Base-by-base conservation (phyloP, 352 stramenopile genomes). In the Elongisporangium prolatum region DNA sequence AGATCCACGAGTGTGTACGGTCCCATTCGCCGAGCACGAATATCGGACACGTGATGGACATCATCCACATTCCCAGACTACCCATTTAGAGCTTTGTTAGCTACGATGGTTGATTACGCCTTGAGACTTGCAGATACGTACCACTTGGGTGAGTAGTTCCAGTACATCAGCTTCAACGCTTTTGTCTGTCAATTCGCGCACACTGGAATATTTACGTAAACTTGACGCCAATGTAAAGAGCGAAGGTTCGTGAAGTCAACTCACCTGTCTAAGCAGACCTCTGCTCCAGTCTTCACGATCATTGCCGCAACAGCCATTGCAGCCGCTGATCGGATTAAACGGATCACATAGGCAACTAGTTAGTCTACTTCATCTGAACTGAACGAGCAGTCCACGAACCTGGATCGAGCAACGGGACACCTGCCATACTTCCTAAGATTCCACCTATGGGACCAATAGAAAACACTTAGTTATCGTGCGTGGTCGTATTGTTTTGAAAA, bases 1-100 rank as follows among this genome's bases (percentile, higher is more conserved):
- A 96, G 61, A 51, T 96, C 87, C 16, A 96, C 87, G 3, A 95
- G 61, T 2, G 85, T 93, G 62, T 95, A 96, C 13, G 85, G 84
- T 5, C 87, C 87, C 87, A 96, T 96, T 51, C 85, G 78, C 20
- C 87, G 80, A 16, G 87, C 87, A 0, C 87, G 82, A 25, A 96
- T 80, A 70, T 93, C 79, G 21, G 82, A 91, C 18, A 91, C 85
- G 21, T 81, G 83, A 13, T 77, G 67, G 13, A 95, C 84, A 47
- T 93, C 86, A 20, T 91, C 83, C 3, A 95, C 86, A 59, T 80
- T 89, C 11, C 74, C 13, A 53, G 9, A 64, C 8, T n/a, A 49
- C 34, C n/a, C 7, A 53, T 40, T 16, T 22, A 10, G 4, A 13
- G 18, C 21, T 54, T 17, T 17, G 4, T 48, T 50, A 16, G 25